A percentile compares a stretch with the other conserved stretches of the same genome.
Evolutionary conservation across 1,139 yeast species (phyloP).

Genomic region (Kodamaea suecica): DNA sequence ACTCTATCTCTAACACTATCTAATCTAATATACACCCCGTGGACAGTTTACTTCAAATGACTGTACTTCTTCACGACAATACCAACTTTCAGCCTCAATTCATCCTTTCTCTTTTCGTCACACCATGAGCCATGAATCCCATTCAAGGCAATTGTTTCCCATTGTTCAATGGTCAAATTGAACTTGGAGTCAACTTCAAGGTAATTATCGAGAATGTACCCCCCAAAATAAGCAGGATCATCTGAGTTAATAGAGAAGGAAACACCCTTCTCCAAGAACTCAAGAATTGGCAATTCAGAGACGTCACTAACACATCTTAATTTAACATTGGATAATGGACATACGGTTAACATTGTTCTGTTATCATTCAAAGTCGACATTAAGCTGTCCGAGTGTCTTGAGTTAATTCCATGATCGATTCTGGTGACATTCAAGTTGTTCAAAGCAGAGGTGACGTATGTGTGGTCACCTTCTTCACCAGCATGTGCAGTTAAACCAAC

Average conservation of each 20-base stretch:
- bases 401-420: slow-evolving; percentile 77
- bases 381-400: slow-evolving; percentile 50
- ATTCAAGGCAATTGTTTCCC: slow-evolving; percentile 57
- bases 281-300: slow-evolving; percentile 58
- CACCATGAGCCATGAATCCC: slow-evolving; percentile 75
- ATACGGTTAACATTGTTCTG: slow-evolving; percentile 59
- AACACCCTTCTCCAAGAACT: slow-evolving; percentile 58
- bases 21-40: no score
- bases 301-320: slow-evolving; percentile 70
- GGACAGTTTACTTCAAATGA: slow-evolving; percentile 10
- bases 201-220: slow-evolving; percentile 74
- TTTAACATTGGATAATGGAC: slow-evolving; percentile 75
- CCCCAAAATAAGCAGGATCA: slow-evolving; percentile 87
- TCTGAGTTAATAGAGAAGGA: slow-evolving; percentile 77
- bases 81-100: slow-evolving; percentile 43
- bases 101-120: slow-evolving; percentile 47
- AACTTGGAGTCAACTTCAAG: slow-evolving; percentile 61
- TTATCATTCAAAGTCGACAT: slow-evolving; percentile 53
- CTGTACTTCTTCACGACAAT: slow-evolving; percentile 45
- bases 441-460: slow-evolving; percentile 55
- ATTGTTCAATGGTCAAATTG: slow-evolving; percentile 53
- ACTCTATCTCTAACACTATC: no score
- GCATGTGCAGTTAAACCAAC: slow-evolving; percentile 77
- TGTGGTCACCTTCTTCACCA: slow-evolving; percentile 81
- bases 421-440: slow-evolving; percentile 59